Conservation (phyloP, 495 filamentous ascomycete species). For the Thermothielavioides terrestris region DNA sequence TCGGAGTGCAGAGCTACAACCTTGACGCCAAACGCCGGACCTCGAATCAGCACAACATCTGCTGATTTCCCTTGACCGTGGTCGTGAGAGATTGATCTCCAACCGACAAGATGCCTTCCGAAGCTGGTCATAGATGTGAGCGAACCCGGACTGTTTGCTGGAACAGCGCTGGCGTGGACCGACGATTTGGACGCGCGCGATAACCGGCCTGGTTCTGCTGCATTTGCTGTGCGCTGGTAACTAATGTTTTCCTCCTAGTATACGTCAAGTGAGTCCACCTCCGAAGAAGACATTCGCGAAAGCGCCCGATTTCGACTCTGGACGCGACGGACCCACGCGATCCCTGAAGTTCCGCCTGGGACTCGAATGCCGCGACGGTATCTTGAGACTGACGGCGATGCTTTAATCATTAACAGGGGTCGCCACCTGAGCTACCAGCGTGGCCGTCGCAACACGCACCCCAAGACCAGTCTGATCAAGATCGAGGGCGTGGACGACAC, state of each 20-base stretch:
- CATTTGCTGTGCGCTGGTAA: conserved; percentile 1
- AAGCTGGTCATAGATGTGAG: conserved; percentile 80
- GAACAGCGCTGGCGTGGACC: conserved; percentile 4
- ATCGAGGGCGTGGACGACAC: conserved; percentile 92
- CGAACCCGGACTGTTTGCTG: conserved; percentile 19
- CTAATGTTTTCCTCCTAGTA: conserved; percentile 49
- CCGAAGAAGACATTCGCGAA: conserved; percentile 18
- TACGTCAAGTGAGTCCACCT: conserved; percentile 78
- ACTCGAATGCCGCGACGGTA: neutral
- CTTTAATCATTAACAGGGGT: conserved; percentile 50
- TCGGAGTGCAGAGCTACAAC: conserved; percentile 31
- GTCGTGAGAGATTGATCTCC: conserved; percentile 24
- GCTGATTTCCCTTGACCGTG: conserved; percentile 27
- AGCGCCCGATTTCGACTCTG: neutral
- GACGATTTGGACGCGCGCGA: neutral
- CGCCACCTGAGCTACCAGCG: conserved; percentile 93
- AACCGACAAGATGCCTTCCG: conserved; percentile 67
- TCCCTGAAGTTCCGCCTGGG: neutral
- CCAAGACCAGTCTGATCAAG: conserved; percentile 82
- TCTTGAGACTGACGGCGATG: conserved; percentile 24
- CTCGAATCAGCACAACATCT: conserved; percentile 31
- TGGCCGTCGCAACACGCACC: conserved; percentile 73
- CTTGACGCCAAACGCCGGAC: conserved; percentile 31
- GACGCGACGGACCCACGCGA: conserved; percentile 7
- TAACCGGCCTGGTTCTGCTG: conserved; percentile 4